Base-by-base conservation (phyloP, 2,329 filamentous ascomycete genomes). In the Scedosporium apiospermum region DNA sequence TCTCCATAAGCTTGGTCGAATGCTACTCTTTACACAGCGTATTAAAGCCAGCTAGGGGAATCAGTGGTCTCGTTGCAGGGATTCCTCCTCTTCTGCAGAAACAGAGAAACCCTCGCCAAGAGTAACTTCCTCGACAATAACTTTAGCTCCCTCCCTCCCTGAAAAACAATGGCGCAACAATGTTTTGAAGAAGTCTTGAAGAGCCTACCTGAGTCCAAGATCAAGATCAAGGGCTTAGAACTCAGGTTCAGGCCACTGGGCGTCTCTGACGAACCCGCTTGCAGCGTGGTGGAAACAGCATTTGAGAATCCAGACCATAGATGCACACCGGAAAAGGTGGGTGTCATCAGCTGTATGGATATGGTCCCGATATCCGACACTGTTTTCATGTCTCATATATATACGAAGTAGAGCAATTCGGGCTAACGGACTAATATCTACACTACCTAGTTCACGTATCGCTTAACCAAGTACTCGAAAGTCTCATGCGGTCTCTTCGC, bases 401-500 rank as follows among this genome's bases (percentile, higher is more conserved):
- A 34, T 30, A 23, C 23, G 23, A 23, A 23, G 23, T 23, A 30
- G 27, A 30, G 3, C 27, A 3, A 3, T 30, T 30, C 30, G 30
- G 30, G 10, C 30, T 34, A 34, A 34, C 30, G 30, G 30, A 34
- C 30, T 34, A 34, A 34, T 10, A 34, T 34, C 30, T 34, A 34
- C 9, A 9, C 30, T 34, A 34, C 30, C 46, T 70, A 93, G 90
- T 85, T 95, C 69, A 77, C 82, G 63, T 96, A 96, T 74, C 88
- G 91, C 65, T 82, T 96, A 27, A 83, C 81, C 27, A 82, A 79
- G 69, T 93, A 89, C 71, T 87, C 89, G 46, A 89, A 93, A 70
- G 82, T 96, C 62, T 88, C 85, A 71, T 79, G 93, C 61, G 93
- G 92, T 30, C 76, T 96, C 62, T 96, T 93, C 77, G 89, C 88